Evolutionary conservation across 2,329 filamentous ascomycete genomes (phyloP).

Genomic region (Epichloe scottii): DNA sequence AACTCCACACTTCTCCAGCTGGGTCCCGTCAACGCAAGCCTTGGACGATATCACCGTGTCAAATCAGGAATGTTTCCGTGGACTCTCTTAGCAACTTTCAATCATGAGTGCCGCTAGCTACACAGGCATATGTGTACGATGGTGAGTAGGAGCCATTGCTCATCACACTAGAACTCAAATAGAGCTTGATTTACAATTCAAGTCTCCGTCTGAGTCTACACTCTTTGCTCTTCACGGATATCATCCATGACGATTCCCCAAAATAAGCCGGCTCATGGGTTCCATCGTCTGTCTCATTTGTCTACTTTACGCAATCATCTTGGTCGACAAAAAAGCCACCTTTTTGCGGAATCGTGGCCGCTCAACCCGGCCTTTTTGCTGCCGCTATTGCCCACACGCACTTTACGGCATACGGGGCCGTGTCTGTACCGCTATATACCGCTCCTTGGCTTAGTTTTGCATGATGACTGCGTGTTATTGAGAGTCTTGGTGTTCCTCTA

Average conservation of each 20-base stretch:
- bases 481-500: slow-evolving; percentile 2
- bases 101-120: not conserved
- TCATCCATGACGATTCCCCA: not conserved
- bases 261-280: not conserved
- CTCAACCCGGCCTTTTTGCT: not conserved
- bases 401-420: slow-evolving; percentile 2
- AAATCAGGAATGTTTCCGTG: slow-evolving; percentile 1
- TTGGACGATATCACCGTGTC: slow-evolving; percentile 1
- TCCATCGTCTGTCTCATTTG: not conserved
- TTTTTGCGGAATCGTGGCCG: slow-evolving; percentile 4
- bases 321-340: not conserved
- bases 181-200: not conserved
- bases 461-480: not conserved
- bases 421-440: slow-evolving; percentile 1
- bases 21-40: not conserved
- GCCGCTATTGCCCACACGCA: slow-evolving; percentile 1
- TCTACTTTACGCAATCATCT: not conserved
- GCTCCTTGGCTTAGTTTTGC: not conserved
- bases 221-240: not conserved
- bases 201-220: not conserved
- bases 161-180: not conserved
- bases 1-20: slow-evolving; percentile 5
- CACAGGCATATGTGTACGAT: not conserved
- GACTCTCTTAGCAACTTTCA: not conserved
- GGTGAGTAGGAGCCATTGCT: not conserved